A percentile compares a stretch with the other conserved stretches of the same genome.
These are phyloP conservation scores for Hanseniaspora meyeri DNA, from an alignment of 805 yeast species.

Conservation along the genomic window DNA sequence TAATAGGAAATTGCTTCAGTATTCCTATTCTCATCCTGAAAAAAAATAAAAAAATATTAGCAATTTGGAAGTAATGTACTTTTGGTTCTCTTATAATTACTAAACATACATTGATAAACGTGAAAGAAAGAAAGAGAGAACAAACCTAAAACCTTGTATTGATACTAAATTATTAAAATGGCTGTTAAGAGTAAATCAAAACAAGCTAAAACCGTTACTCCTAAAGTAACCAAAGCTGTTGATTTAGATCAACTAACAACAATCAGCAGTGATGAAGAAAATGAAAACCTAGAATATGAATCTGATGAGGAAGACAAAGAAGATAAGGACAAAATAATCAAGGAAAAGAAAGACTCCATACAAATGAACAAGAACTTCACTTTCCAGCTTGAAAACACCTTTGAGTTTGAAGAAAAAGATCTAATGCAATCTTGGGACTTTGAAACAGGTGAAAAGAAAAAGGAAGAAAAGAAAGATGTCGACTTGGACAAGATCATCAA, in stretches of 20 bases:
- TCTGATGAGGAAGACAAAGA: constrained; percentile 32
- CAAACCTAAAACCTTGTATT: not conserved
- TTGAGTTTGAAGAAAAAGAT: constrained; percentile 26
- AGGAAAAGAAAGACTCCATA: constrained; percentile 28
- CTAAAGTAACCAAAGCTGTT: constrained; percentile 17
- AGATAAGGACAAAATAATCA: constrained; percentile 17
- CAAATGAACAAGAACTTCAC: constrained; percentile 60
- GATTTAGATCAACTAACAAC: constrained; percentile 57
- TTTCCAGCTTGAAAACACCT: constrained; percentile 55
- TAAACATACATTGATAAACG: too few species aligned
- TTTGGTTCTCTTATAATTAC: too few species aligned
- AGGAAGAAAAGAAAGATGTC: constrained; percentile 39
- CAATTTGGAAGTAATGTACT: too few species aligned
- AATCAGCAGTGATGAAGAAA: constrained; percentile 63
- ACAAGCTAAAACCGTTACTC: not conserved
- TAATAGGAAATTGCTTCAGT: not conserved
- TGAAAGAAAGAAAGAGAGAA: too few species aligned
- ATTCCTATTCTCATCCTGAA: not conserved
- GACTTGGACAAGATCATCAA: constrained; percentile 80
- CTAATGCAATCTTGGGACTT: constrained; percentile 79
- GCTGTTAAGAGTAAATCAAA: constrained; percentile 1
- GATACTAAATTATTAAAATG: not conserved
- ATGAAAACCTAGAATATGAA: constrained; percentile 39
- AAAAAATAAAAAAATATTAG: not conserved
- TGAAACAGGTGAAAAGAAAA: constrained; percentile 30